A percentile compares a stretch with the other conserved stretches of the same genome.
Conservation (phyloP, 2,329 filamentous ascomycete species). For the Rutstroemia sp. region DNA sequence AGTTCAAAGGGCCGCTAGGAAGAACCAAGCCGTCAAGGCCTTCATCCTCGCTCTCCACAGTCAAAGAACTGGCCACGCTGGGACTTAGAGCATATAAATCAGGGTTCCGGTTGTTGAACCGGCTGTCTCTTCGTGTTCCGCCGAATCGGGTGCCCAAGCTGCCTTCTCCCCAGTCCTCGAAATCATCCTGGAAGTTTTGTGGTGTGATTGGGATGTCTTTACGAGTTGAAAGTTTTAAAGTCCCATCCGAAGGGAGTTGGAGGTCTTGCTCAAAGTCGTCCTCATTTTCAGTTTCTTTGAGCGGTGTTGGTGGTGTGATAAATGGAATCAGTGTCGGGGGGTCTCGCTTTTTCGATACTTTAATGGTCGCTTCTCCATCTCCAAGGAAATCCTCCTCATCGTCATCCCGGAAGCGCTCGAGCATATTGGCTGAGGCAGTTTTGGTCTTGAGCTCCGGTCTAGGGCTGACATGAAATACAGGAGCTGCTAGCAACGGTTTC, state of each 20-base stretch:
- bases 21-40: slow-evolving; percentile 83
- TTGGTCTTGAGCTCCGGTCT: slow-evolving; percentile 21
- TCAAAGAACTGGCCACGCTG: slow-evolving; percentile 85
- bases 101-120: slow-evolving; percentile 68
- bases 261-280: slow-evolving; percentile 69
- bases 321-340: slow-evolving; percentile 45
- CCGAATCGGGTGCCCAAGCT: slow-evolving; percentile 87
- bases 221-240: slow-evolving; percentile 52
- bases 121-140: slow-evolving; percentile 73
- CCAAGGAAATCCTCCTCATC: slow-evolving; percentile 58
- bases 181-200: slow-evolving; percentile 59
- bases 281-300: slow-evolving; percentile 35
- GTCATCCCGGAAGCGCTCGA: slow-evolving; percentile 58
- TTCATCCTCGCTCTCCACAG: slow-evolving; percentile 88
- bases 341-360: slow-evolving; percentile 51
- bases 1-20: slow-evolving; percentile 75
- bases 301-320: slow-evolving; percentile 49
- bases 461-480: slow-evolving; percentile 24
- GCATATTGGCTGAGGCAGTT: slow-evolving; percentile 35
- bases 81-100: slow-evolving; percentile 86
- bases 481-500: slow-evolving; percentile 33
- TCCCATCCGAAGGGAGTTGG: slow-evolving; percentile 59
- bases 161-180: slow-evolving; percentile 89
- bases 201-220: slow-evolving; percentile 58
- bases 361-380: slow-evolving; percentile 59